These are phyloP conservation scores for Fusarium beomiforme DNA, from an alignment of 2,329 filamentous ascomycete species.

Conservation along the genomic window DNA sequence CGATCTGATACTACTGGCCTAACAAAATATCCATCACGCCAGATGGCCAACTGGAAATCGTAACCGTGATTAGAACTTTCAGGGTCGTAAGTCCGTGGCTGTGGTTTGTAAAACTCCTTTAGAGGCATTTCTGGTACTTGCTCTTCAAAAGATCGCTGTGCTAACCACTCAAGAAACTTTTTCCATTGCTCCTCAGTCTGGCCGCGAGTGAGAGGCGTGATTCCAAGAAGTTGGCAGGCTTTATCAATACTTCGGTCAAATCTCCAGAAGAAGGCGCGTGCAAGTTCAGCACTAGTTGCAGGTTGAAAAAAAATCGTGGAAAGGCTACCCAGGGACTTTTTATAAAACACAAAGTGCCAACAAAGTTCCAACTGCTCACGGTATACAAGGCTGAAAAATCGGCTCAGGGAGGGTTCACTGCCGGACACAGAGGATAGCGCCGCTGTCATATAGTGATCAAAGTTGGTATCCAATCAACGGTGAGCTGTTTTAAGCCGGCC, in stretches of 20 bases:
- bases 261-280: background rate
- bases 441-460: background rate
- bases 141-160: fast-evolving
- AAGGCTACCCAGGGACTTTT: too few species aligned
- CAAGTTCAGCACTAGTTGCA: background rate
- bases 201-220: fast-evolving
- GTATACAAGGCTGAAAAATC: background rate
- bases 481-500: fast-evolving
- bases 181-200: background rate
- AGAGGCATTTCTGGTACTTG: background rate
- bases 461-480: background rate
- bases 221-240: background rate
- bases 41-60: too few species aligned
- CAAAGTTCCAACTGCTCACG: background rate
- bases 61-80: too few species aligned
- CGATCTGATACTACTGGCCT: too few species aligned
- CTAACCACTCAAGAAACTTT: background rate
- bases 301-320: too few species aligned
- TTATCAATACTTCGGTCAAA: background rate
- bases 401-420: fast-evolving
- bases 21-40: too few species aligned
- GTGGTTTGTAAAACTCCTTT: too few species aligned
- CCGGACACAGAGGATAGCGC: fast-evolving
- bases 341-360: background rate
- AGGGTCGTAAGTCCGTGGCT: too few species aligned